phyloP scores from a whole-genome alignment of 2,329 filamentous ascomycete genomes.

The Penicillium thymicola region DNA sequence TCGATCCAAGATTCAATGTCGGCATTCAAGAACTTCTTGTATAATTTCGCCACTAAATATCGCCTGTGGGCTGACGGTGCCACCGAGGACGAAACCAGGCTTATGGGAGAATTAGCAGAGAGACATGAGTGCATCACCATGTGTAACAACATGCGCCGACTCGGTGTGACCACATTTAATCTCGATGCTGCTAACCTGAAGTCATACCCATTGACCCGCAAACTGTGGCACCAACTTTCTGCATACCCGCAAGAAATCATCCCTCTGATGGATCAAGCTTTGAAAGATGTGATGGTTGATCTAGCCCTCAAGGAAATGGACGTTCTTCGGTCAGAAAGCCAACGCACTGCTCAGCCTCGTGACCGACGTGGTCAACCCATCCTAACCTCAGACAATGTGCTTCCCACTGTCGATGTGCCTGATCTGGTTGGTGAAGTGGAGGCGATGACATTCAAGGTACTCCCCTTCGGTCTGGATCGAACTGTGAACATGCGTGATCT shows the following conservation, averaged over 20 bases:
- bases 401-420: conserved; percentile 50
- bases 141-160: conserved; percentile 83
- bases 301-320: conserved; percentile 77
- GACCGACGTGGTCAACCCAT: conserved; percentile 23
- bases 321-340: conserved; percentile 58
- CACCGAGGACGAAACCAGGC: conserved; percentile 69
- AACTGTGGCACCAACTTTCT: conserved; percentile 93
- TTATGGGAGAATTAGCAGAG: conserved; percentile 65
- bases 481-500: conserved; percentile 89
- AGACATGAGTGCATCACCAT: conserved; percentile 80
- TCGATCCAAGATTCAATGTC: conserved; percentile 86
- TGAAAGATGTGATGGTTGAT: conserved; percentile 92
- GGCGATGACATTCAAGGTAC: conserved; percentile 74
- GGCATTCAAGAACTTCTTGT: conserved; percentile 85
- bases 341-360: conserved; percentile 32
- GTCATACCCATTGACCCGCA: conserved; percentile 84
- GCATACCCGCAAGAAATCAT: conserved; percentile 95
- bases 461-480: conserved; percentile 83
- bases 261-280: conserved; percentile 89
- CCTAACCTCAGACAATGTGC: conserved; percentile 20
- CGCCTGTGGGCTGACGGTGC: conserved; percentile 87
- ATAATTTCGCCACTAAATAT: conserved; percentile 90
- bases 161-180: conserved; percentile 81
- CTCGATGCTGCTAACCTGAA: conserved; percentile 86
- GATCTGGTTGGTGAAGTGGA: conserved; percentile 76